Conservation (phyloP, 2,329 filamentous ascomycete species). For the Harringtonia lauricola region DNA sequence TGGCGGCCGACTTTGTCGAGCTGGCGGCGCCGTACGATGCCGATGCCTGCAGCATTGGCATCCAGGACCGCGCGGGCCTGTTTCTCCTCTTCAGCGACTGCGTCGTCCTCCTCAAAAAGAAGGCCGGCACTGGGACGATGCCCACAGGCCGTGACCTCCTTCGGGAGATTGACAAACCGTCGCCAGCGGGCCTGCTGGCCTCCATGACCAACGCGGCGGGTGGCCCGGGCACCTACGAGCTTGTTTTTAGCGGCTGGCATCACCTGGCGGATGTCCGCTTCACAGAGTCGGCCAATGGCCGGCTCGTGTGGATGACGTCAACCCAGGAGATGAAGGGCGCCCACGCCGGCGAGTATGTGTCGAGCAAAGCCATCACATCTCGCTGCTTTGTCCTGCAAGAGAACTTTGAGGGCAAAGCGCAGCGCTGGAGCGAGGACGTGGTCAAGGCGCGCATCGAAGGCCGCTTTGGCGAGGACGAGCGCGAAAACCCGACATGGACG, state of each 20-base stretch:
- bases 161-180: slow-evolving; percentile 76
- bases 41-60: slow-evolving; percentile 31
- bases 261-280: slow-evolving; percentile 59
- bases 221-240: slow-evolving; percentile 53
- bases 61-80: slow-evolving; percentile 49
- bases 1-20: slow-evolving; percentile 71
- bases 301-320: slow-evolving; percentile 57
- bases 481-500: slow-evolving; percentile 72
- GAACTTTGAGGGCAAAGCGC: slow-evolving; percentile 65
- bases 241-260: slow-evolving; percentile 66
- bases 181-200: slow-evolving; percentile 48
- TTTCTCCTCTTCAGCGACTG: slow-evolving; percentile 79
- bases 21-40: slow-evolving; percentile 56
- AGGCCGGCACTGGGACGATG: slow-evolving; percentile 44
- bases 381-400: slow-evolving; percentile 64
- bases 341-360: slow-evolving; percentile 34
- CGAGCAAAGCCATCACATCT: slow-evolving; percentile 42
- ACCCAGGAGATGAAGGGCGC: slow-evolving; percentile 48
- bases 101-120: slow-evolving; percentile 65
- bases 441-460: slow-evolving; percentile 78
- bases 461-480: slow-evolving; percentile 71
- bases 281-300: slow-evolving; percentile 56
- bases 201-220: slow-evolving; percentile 53
- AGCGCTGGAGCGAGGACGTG: slow-evolving; percentile 72
- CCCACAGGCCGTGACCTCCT: slow-evolving; percentile 66